Evolutionary conservation across 108 stramenopile genomes (phyloP).

Genomic region (Craspedostauros australis): DNA sequence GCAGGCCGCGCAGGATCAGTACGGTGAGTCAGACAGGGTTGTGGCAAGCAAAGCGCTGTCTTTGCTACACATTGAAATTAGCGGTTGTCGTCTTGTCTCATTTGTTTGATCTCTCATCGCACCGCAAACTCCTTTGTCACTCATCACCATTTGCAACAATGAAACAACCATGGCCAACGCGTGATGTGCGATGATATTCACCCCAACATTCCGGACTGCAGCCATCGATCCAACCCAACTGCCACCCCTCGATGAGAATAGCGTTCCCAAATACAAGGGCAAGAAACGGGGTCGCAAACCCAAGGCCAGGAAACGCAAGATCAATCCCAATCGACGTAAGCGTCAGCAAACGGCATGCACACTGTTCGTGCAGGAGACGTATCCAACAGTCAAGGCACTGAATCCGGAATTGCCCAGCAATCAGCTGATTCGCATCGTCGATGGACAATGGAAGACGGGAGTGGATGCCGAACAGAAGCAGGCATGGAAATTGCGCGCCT

Average conservation of each 20-base stretch:
- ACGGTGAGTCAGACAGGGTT: constrained; percentile 17
- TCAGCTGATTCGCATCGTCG: constrained; percentile 35
- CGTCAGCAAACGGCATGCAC: constrained; percentile 48
- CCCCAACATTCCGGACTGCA: neutral
- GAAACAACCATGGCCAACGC: neutral
- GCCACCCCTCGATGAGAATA: constrained; percentile 42
- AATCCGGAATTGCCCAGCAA: constrained; percentile 23
- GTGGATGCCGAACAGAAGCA: too few species aligned
- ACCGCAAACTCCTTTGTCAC: neutral
- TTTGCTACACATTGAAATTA: neutral
- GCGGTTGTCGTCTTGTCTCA: neutral
- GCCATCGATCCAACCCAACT: constrained; percentile 18
- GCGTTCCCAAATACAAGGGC: constrained; percentile 47
- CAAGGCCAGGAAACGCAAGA: constrained; percentile 32
- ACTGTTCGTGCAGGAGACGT: constrained; percentile 36
- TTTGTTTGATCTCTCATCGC: too few species aligned
- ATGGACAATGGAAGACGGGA: constrained; percentile 39
- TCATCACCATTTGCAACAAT: neutral
- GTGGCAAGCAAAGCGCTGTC: neutral
- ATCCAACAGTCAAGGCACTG: constrained; percentile 24
- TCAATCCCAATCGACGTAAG: constrained; percentile 33
- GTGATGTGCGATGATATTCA: neutral
- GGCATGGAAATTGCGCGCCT: too few species aligned
- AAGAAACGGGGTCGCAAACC: constrained; percentile 51
- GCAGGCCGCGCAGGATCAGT: constrained; percentile 11